Evolutionary conservation across 352 stramenopile species (phyloP), one percentile per base, ranked within the genome.

Genomic region (Elongisporangium undulatum): DNA sequence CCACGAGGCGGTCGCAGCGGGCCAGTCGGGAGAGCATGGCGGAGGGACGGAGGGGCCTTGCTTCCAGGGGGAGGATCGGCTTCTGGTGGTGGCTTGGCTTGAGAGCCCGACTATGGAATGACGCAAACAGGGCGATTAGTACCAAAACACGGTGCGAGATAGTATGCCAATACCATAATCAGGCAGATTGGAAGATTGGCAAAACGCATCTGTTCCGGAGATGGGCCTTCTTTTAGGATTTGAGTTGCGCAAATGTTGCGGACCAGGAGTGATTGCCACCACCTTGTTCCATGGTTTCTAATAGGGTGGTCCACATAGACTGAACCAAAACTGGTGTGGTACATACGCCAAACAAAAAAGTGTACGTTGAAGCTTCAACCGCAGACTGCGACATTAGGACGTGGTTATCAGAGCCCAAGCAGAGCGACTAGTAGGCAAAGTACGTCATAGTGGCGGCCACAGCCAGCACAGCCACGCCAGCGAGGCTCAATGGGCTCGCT

Each of bases 391-490:
- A 52, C n/a, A 24, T 52, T 52, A 19, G 26, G 23, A 34, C 56
- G 23, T 60, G 51, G 38, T 56, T 50, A n/a, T 24, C 22, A 39
- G 51, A 51, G 52, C 62, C 61, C 56, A 22, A 34, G 23, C 15
- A 39, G 55, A 74, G 56, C 63, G 71, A 74, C 56, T 71, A 74
- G 21, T 63, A 71, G 50, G 67, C 67, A 34, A 74, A 60, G 7
- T 54, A 60, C 48, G 67, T 64, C 3, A 64, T 74, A 26, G 68
- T 39, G 26, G 67, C 67, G 39, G 67, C 63, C 23, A 71, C 67
- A 66, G 59, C 67, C 63, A 53, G 61, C 67, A 62, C 59, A 63
- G 19, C 34, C 34, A 45, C 34, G 34, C 34, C 13, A 45, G 34
- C 34, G 34, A 45, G 34, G 34, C 34, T 45, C 34, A 45, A 17